Evolutionary conservation across 164 flowering plant species (phyloP).

Genomic region (Sextonia rubra): DNA sequence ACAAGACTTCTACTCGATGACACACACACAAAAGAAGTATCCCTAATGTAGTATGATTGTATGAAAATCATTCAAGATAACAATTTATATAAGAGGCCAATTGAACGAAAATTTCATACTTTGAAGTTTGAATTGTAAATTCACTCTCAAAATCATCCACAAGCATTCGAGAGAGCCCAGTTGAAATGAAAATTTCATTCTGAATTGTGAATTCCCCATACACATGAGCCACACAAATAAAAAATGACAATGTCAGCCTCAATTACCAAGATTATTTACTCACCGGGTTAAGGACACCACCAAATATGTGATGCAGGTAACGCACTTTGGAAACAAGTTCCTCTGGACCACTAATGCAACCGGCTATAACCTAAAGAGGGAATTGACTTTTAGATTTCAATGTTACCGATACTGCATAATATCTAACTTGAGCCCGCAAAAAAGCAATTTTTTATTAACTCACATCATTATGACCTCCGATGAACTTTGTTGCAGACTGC

Average conservation of each 20-base stretch:
- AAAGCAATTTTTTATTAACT: neutral
- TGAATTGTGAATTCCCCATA: neutral
- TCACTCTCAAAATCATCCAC: too few relatives aligned
- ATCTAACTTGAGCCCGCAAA: neutral
- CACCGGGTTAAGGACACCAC: slow-evolving; percentile 91
- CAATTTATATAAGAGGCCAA: too few relatives aligned
- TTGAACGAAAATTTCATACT: too few relatives aligned
- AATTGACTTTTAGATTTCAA: neutral
- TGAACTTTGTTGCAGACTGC: slow-evolving; percentile 89
- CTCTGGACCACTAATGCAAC: slow-evolving; percentile 82
- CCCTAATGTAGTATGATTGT: too few relatives aligned
- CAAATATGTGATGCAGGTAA: slow-evolving; percentile 78
- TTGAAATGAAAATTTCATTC: neutral
- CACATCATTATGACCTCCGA: slow-evolving; percentile 96
- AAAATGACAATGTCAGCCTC: too few relatives aligned
- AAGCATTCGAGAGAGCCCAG: too few relatives aligned
- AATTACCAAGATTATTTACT: slow-evolving; percentile 19
- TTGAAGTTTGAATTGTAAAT: too few relatives aligned
- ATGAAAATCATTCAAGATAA: too few relatives aligned
- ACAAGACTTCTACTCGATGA: too few relatives aligned
- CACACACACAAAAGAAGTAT: too few relatives aligned
- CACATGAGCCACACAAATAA: neutral
- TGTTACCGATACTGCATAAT: neutral
- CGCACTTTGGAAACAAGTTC: slow-evolving; percentile 60
- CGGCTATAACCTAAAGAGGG: slow-evolving; percentile 71